Base-by-base conservation (phyloP, 2,329 filamentous ascomycete species). In the Pseudocercospora crystallina region DNA sequence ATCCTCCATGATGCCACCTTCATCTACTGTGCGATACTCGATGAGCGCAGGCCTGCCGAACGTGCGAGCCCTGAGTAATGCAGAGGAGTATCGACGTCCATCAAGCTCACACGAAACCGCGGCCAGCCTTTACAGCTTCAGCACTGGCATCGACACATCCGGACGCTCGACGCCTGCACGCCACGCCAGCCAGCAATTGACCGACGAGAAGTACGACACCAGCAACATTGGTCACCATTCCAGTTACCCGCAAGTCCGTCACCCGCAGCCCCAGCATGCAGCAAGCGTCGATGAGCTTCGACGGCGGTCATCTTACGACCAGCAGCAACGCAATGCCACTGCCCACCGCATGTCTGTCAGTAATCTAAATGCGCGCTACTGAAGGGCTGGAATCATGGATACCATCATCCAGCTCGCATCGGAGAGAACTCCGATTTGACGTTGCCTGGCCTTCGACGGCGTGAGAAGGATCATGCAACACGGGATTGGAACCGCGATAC, bases 91-190 rank as follows among this genome's bases (percentile, higher is more conserved):
- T 14, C 54, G 50, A n/a, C 54, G 51, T n/a, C 43, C 54, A 37
- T 56, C 52, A 9, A 51, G 58, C 17, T 57, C 51, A 15, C 54
- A 53, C 31, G 43, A 52, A 20, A 46, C 51, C 29, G 34, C 52
- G 8, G 56, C 61, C 9, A 65, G 61, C 20, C 57, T 66, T 2
- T 65, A 66, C 51, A 63, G 59, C 53, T 66, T 60, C 55, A 64
- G 61, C 50, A 51, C 58, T 12, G 62, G 63, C 32, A 39, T 52
- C 30, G 53, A 60, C 34, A 46, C 45, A 15, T 48, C 53, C 8
- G 46, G 44, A 15, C 49, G 54, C 32, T 30, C 53, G n/a, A 51
- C 48, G 9, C 47, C 52, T 31, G 49, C 58, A 37, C 50, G 47
- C 8, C 52, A 51, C 26, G 44, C 45, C 33, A 43, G 32, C 32